Base-by-base conservation (phyloP, 768 basidiomycete genomes). In the Amanita exitialis region DNA sequence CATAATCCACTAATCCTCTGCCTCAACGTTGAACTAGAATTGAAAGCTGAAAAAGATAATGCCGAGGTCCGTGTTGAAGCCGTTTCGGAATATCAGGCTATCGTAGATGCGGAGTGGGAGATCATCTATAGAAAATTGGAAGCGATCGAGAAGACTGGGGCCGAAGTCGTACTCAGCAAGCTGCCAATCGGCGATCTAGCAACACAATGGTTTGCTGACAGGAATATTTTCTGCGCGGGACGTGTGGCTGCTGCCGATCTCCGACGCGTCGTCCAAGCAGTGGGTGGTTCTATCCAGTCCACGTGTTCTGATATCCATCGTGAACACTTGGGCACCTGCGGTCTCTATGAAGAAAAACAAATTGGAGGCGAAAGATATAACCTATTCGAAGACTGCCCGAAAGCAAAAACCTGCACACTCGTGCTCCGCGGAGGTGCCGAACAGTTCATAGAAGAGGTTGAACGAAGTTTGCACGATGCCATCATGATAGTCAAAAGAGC, bases 401-500 rank as follows among this genome's bases (percentile, higher is more conserved):
- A 88, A 66, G 89, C 95, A 8, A 93, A 91, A 69, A 98, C 95
- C 0, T 97, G 96, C 65, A 98, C 96, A 13, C 69, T 99, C 6
- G 66, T 99, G 20, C 81, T 99, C 53, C 79, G 96, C 47, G 96
- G 96, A 53, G 96, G 96, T 25, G 96, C 96, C 0, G 94, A 98
- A 61, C 96, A 99, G 65, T 98, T 99, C 67, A 98, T 98, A 55
- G 92, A 92, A 62, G 96, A 98, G 66, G 94, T 98, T 6, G 95
- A 98, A 67, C 74, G 96, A 51, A 93, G 90, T 79, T 68, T 99
- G 58, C 95, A 99, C 62, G 96, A 99, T 63, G 94, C 95, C 1
- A 91, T 98, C 60, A 98, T 98, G 94, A 94, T 99, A n/a, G 96
- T 99, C 39, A 96, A 96, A 69, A 78, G 96, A 47, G 94, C 96